These are phyloP conservation scores for Trametes meyenii DNA, from an alignment of 768 basidiomycete genomes.

Conservation along the genomic window DNA sequence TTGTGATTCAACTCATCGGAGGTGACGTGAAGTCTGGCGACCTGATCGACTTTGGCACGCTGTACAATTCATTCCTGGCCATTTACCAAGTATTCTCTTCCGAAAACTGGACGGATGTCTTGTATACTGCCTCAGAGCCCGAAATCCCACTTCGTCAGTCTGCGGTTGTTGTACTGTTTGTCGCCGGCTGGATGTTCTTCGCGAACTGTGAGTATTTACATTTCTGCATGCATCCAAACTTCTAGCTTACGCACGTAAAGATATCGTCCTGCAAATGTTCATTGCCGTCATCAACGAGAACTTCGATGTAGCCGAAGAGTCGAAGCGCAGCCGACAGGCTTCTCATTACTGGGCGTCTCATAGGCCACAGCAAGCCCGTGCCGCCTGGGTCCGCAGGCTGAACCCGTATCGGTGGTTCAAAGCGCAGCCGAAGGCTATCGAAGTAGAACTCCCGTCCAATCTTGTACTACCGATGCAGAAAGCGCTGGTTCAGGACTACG, in stretches of 20 bases:
- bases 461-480: slow-evolving; percentile 82
- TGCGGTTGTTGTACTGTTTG: slow-evolving; percentile 68
- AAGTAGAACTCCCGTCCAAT: slow-evolving; percentile 72
- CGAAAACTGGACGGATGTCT: slow-evolving; percentile 89
- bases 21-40: slow-evolving; percentile 66
- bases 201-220: slow-evolving; percentile 72
- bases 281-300: slow-evolving; percentile 98
- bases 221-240: not conserved
- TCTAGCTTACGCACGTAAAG: slow-evolving; percentile 41
- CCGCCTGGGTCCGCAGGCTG: slow-evolving; percentile 70
- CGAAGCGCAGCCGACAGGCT: slow-evolving; percentile 81
- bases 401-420: slow-evolving; percentile 90
- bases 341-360: slow-evolving; percentile 66
- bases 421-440: slow-evolving; percentile 71
- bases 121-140: slow-evolving; percentile 63
- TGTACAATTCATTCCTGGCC: slow-evolving; percentile 84
- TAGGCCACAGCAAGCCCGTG: slow-evolving; percentile 45
- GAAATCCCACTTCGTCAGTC: slow-evolving; percentile 71
- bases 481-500: slow-evolving; percentile 64
- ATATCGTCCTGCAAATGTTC: slow-evolving; percentile 93
- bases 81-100: slow-evolving; percentile 90
- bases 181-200: slow-evolving; percentile 86
- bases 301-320: slow-evolving; percentile 89
- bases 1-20: slow-evolving; percentile 82
- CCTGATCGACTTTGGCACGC: slow-evolving; percentile 75